These are phyloP conservation scores for Earliella scabrosa DNA, from an alignment of 1,284 basidiomycete species.

Conservation along the genomic window DNA sequence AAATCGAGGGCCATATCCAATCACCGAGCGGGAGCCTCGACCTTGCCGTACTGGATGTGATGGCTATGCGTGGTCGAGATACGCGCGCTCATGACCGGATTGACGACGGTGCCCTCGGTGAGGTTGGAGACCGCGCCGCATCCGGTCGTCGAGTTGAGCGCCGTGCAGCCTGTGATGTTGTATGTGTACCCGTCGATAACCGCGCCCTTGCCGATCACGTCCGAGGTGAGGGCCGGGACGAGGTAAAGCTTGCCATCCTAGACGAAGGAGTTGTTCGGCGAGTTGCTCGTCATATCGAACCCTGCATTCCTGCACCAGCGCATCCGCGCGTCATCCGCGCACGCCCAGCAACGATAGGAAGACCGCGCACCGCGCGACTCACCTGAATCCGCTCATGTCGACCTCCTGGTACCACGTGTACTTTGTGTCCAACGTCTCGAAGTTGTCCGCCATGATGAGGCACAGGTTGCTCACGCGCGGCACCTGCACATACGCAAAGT, in stretches of 20 bases:
- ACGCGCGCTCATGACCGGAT: constrained; percentile 83
- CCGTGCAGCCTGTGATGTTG: constrained; percentile 82
- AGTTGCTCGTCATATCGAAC: constrained; percentile 87
- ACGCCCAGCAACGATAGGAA: too few species aligned
- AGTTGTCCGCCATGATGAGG: constrained; percentile 79
- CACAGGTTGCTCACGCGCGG: constrained; percentile 65
- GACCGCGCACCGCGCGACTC: too few species aligned
- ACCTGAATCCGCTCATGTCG: constrained; percentile 89
- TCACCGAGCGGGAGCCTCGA: constrained; percentile 76
- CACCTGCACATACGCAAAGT: constrained; percentile 57
- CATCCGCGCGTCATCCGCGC: too few species aligned
- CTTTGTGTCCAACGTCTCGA: constrained; percentile 67
- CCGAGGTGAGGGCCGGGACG: constrained; percentile 83
- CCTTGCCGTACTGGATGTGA: constrained; percentile 78
- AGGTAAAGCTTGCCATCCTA: constrained; percentile 80
- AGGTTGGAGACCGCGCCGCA: constrained; percentile 66
- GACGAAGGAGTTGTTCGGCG: constrained; percentile 81
- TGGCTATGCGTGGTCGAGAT: constrained; percentile 74
- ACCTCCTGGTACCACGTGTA: constrained; percentile 78
- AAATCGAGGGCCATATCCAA: constrained; percentile 77
- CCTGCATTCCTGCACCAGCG: constrained; percentile 81
- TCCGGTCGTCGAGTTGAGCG: constrained; percentile 53
- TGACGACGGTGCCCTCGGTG: constrained; percentile 67
- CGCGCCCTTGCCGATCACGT: constrained; percentile 63
- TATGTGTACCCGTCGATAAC: constrained; percentile 73